phyloP scores from a whole-genome alignment of 164 flowering plant genomes.

The Vitis rotundifolia region DNA sequence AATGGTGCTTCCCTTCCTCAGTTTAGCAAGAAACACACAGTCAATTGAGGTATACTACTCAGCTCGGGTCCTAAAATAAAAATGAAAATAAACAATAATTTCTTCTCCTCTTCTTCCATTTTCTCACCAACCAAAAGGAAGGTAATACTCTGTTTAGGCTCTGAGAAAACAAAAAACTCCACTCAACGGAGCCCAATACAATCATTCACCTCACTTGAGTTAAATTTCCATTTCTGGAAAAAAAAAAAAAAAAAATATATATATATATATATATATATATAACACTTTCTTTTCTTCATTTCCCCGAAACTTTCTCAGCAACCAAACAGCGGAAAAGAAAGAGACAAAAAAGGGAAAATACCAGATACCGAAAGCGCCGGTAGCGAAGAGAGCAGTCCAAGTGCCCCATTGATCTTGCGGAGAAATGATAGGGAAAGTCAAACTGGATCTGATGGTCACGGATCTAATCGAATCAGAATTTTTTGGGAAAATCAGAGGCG shows the following conservation, averaged over 20 bases:
- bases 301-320: not conserved
- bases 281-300: not conserved
- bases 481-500: not conserved
- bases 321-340: not conserved
- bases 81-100: not conserved
- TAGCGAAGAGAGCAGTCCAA: constrained; percentile 82
- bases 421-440: constrained; percentile 66
- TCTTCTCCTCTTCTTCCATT: not conserved
- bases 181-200: too few relatives aligned
- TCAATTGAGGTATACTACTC: too few relatives aligned
- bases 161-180: too few relatives aligned
- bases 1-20: too few relatives aligned
- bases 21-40: too few relatives aligned
- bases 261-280: too few relatives aligned
- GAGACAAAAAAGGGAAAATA: constrained; percentile 15
- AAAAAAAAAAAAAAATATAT: too few relatives aligned
- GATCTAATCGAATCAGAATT: constrained; percentile 19
- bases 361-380: constrained; percentile 89
- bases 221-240: too few relatives aligned
- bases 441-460: constrained; percentile 30
- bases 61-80: not conserved
- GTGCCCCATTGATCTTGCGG: constrained; percentile 89
- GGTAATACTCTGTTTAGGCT: too few relatives aligned
- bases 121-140: not conserved
- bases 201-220: too few relatives aligned